Base-by-base conservation (phyloP, 2,329 filamentous ascomycete genomes). In the Triangularia setosa region DNA sequence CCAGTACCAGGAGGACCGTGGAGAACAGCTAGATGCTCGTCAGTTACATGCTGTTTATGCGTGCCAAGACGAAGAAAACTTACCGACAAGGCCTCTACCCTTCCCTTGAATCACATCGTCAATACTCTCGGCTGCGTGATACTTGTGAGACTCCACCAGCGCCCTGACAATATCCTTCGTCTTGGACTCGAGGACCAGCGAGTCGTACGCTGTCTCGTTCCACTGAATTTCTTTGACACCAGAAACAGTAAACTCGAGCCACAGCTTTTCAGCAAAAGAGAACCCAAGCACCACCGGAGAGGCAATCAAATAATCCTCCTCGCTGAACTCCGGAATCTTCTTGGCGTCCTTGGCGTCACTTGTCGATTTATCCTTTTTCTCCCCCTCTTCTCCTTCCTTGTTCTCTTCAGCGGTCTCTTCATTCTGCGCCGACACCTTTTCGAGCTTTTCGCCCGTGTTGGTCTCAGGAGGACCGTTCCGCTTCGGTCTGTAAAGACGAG, bases 221-320 rank as follows among this genome's bases (percentile, higher is more conserved):
- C 91, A 97, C 35, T 87, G 83, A 67, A 97, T 94, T 3, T 96
- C 90, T 54, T 86, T 84, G 67, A 97, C 84, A 0, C 89, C 88
- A 0, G 90, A 91, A 21, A 97, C 88, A 0, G 87, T 88, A 71
- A 97, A 92, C 74, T 97, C 92, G 0, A 96, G 84, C 93, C 93
- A 97, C 9, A 92, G 81, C 77, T 96, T 97, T 76, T 96, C 92
- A 0, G 86, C 87, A 74, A 97, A 96, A 0, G 91, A 87, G 71
- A 96, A 97, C 0, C 93, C 93, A 1, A 96, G 83, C 0, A 96
- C 91, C 0, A 96, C 88, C 0, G 93, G 90, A 1, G 91, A 94
- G 1, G 92, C 88, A 58, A 96, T 89, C 5, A 97, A 80, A 24
- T 95, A 89, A 69, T 97, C 91, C 67, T 96, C 92, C 58, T 95